Conservation (phyloP, 768 basidiomycete species). For the Hortiboletus campestris region DNA sequence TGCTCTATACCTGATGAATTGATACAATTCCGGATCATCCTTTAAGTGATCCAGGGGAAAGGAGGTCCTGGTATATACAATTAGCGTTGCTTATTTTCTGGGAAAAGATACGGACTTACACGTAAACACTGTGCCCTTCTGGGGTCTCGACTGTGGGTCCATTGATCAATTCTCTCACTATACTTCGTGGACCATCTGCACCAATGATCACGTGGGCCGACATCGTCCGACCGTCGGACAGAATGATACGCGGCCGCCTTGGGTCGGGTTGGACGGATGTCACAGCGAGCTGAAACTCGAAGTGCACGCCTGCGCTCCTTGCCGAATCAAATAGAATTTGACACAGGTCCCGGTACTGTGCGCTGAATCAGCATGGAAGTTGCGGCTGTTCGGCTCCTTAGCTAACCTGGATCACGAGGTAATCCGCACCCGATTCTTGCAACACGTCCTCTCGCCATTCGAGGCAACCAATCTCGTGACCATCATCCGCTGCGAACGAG, state of each 20-base stretch:
- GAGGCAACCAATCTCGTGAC: constrained; percentile 44
- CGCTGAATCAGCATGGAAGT: not conserved
- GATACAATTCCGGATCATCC: constrained; percentile 43
- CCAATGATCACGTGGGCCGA: constrained; percentile 57
- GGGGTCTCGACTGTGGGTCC: constrained; percentile 30
- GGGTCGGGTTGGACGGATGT: constrained; percentile 32
- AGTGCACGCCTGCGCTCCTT: constrained; percentile 46
- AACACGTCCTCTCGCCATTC: constrained; percentile 50
- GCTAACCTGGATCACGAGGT: constrained; percentile 49
- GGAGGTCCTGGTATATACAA: constrained; percentile 33
- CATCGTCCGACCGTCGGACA: constrained; percentile 45
- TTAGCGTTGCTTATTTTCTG: not conserved
- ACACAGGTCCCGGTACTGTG: constrained; percentile 55
- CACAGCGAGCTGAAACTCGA: constrained; percentile 45
- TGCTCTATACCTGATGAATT: constrained; percentile 25
- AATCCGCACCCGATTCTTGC: constrained; percentile 52
- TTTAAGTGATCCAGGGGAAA: constrained; percentile 43
- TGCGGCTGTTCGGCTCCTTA: not conserved
- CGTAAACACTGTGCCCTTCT: constrained; percentile 42
- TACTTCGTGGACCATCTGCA: constrained; percentile 57
- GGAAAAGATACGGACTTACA: constrained; percentile 33
- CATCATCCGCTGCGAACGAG: constrained; percentile 39
- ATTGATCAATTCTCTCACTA: constrained; percentile 36
- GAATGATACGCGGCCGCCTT: constrained; percentile 28
- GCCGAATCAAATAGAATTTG: constrained; percentile 49